Conservation (phyloP, 2,329 filamentous ascomycete genomes). For the Zasmidium angulare region DNA sequence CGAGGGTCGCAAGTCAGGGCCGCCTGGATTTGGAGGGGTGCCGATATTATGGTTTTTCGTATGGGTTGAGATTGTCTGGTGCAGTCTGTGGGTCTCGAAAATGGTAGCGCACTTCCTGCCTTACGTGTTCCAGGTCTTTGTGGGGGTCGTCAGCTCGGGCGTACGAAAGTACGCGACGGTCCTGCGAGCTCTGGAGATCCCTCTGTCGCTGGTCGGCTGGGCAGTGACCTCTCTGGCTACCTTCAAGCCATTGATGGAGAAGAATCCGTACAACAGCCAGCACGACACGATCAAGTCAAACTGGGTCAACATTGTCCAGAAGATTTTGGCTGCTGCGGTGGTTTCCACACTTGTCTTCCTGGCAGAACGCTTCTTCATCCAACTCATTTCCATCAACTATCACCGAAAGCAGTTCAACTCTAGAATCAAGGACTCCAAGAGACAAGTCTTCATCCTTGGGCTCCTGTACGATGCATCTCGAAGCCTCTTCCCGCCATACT, state of each 20-base stretch:
- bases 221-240: conserved; percentile 59
- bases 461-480: conserved; percentile 89
- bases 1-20: conserved; percentile 34
- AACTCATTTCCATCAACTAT: conserved; percentile 81
- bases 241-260: conserved; percentile 52
- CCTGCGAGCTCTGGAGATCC: conserved; percentile 58
- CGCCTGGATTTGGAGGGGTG: conserved; percentile 55
- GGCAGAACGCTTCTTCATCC: conserved; percentile 75
- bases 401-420: conserved; percentile 80
- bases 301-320: conserved; percentile 60
- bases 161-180: conserved; percentile 64
- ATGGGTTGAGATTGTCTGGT: conserved; percentile 65
- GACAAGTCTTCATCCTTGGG: conserved; percentile 75
- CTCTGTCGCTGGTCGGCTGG: conserved; percentile 62
- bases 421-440: conserved; percentile 86
- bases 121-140: conserved; percentile 59
- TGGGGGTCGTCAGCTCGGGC: conserved; percentile 63
- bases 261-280: conserved; percentile 35
- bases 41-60: conserved; percentile 62
- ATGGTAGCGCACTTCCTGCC: conserved; percentile 60
- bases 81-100: conserved; percentile 63
- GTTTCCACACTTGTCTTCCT: conserved; percentile 70
- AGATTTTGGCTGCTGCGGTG: conserved; percentile 66
- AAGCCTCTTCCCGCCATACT: conserved; percentile 87
- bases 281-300: conserved; percentile 9